Evolutionary conservation across 2,329 filamentous ascomycete genomes (phyloP), one percentile per base, ranked within the genome.

Genomic region (Xylaria sp.): DNA sequence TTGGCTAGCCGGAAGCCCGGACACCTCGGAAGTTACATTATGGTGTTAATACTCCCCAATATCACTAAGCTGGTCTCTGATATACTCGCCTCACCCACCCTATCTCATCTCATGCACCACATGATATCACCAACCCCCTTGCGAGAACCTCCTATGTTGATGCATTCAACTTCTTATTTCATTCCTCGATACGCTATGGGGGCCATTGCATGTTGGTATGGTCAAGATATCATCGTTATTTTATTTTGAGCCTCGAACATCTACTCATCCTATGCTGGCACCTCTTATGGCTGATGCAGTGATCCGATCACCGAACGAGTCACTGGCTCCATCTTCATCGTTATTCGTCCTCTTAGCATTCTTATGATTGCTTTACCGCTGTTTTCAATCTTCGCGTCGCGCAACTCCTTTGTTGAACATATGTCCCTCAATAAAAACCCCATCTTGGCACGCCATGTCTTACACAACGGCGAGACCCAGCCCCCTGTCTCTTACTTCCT

Each of bases 401-500:
- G 47, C 35, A 57, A 58, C 27, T 21, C 16, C 63, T 64, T 63
- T 61, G 55, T 62, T 16, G 16, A 29, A 62, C 21, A 12, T 13
- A 23, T 29, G 21, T 8, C 23, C 42, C 12, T 54, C 21, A 44
- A 48, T 44, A 44, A 8, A 10, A 35, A 27, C n/a, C 18, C 25
- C 9, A 12, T 35, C 18, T 63, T 27, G 58, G 40, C 44, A 25
- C 37, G 29, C 29, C 32, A 13, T 69, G 60, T 69, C 63, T 65
- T 63, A n/a, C 29, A 65, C 53, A 1, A 72, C 71, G 70, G 25
- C 61, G 16, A 66, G 37, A 47, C 51, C 68, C 10, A 73, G 67
- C 69, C 51, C 29, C 44, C 5, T 13, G 29, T 51, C 58, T 47
- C 27, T 68, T 64, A 54, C 65, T 25, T 35, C 54, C n/a, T 18